Evolutionary conservation across 371 early-diverging fungal genomes (phyloP), one percentile per base, ranked within the genome.

Genomic region (Encephalitozoon cuniculi): DNA sequence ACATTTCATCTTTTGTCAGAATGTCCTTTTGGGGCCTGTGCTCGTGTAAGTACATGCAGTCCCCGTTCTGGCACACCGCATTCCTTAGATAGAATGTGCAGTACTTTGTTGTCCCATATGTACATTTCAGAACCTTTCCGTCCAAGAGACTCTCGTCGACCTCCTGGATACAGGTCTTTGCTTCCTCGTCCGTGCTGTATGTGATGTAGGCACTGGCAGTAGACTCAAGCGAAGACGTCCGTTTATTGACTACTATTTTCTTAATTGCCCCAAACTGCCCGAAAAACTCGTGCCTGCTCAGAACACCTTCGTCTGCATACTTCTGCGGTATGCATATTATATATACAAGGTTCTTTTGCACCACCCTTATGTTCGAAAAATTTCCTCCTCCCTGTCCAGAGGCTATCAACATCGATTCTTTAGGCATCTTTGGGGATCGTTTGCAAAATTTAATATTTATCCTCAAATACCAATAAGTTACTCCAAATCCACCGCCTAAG

Each of bases 101-200:
- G 63, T 84, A 86, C 68, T 86, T 86, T 64, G 86, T 84, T 12
- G 86, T 86, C 8, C 86, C 86, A 74, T 80, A 86, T 2, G 86
- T 86, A 64, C 86, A 84, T 28, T 79, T 64, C 23, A 86, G 44
- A 37, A 77, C 72, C 55, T 76, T 84, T 5, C 78, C 80, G 25
- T 83, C 86, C 1, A 84, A 55, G 26, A 77, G 15, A 54, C 78
- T 77, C 37, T 83, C 84, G 68, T 85, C 84, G 30, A 83, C 81
- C 65, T 84, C 83, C 73, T 71, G 65, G 52, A 85, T 85, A 55
- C 80, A 79, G n/a, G 65, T 54, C 32, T 67, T 74, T 28, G 86
- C 86, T 40, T 79, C 81, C n/a, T 75, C 54, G 28, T 77, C 79
- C 28, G 37, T 79, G 5, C 30, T 39, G 54, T 74, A 85, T 26